Evolutionary conservation across 345 rosid genomes (phyloP), one percentile per base, ranked within the genome.

Genomic region (Dimocarpus longan): DNA sequence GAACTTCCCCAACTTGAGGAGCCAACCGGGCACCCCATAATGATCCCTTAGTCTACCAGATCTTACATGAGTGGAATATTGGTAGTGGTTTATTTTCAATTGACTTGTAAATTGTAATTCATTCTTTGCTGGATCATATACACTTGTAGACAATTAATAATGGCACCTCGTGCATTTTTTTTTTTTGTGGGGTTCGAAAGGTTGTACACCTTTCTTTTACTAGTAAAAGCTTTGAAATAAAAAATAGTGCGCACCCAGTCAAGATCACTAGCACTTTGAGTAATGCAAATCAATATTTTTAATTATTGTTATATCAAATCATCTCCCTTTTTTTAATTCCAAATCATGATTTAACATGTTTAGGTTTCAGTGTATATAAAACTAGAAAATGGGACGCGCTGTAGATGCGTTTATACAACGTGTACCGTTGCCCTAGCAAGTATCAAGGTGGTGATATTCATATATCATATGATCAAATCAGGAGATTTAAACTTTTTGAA

Each of bases 1-100:
- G 4, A 70, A 59, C 87, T 84, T 84, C 89, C 89, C 44, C 83
- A 78, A 84, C 78, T 76, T 22, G 81, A 84, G 89, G 87, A 84
- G 85, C 89, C 86, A 80, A 82, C 85, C 78, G 67, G 71, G 73
- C 85, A 64, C 80, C 81, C 80, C 81, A 70, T 54, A 73, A 54
- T 28, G 40, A 9, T 60, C 28, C 12, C 42, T 46, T 11, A 4
- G 9, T 12, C 56, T 63, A 66, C 80, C 76, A 64, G 15, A 77
- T 39, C 10, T 19, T 40, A 13, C 63, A 57, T 57, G 24, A 18
- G 11, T 57, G 63, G 26, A 11, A 50, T 13, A 12, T 32, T 46
- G 52, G 52, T 46, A 46, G 52, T 32, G 12, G 19, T 68, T 43
- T 50, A 40, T 6, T 39, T 32, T 56, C 16, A 72, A 73, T 82